Conservation (phyloP, 257 asterid genomes). For the Solanum tacnaense region DNA sequence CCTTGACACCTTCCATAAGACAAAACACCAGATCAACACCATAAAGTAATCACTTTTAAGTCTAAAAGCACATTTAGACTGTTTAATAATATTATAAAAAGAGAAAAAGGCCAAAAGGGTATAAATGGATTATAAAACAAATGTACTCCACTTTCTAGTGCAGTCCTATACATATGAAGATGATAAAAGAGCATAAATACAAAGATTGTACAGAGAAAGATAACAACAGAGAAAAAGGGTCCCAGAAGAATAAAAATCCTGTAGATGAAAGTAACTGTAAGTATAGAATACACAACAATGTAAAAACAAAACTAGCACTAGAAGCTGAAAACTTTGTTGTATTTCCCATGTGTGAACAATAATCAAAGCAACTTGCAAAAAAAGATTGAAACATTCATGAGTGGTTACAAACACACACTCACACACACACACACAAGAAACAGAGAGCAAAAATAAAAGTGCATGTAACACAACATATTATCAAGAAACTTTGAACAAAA, state of each 20-base stretch:
- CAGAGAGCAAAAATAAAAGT: neutral
- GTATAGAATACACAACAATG: slow-evolving; percentile 3
- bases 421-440: neutral
- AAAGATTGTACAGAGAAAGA: neutral
- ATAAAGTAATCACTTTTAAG: neutral
- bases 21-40: slow-evolving; percentile 2
- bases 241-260: slow-evolving; percentile 14
- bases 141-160: neutral
- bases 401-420: neutral
- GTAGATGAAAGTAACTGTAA: slow-evolving; percentile 43
- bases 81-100: neutral
- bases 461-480: neutral
- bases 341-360: neutral
- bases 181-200: neutral
- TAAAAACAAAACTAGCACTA: neutral
- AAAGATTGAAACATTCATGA: neutral
- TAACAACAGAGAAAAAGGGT: neutral
- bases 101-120: neutral
- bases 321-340: slow-evolving; percentile 1
- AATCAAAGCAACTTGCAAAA: slow-evolving; percentile 1
- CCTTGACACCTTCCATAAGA: slow-evolving; percentile 46
- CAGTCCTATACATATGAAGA: neutral
- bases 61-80: neutral
- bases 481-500: neutral
- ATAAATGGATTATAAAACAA: neutral